Evolutionary conservation across 768 basidiomycete genomes (phyloP).

Genomic region (Agaricus sinodeliciosus): DNA sequence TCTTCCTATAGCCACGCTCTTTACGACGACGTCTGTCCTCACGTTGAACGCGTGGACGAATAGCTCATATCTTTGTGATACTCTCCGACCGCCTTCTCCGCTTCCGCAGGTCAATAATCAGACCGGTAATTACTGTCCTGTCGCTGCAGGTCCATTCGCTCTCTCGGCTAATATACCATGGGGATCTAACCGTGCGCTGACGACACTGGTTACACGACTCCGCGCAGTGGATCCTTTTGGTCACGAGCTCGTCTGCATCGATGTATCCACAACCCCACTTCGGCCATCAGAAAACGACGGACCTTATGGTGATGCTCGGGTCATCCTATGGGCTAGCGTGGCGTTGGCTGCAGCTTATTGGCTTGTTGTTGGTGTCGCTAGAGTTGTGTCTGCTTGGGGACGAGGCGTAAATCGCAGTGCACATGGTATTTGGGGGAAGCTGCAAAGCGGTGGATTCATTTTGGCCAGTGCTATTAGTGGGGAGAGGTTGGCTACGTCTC

Average conservation of each 20-base stretch:
- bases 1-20: constrained; percentile 66
- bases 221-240: constrained; percentile 86
- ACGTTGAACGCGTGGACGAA: constrained; percentile 71
- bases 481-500: constrained; percentile 77
- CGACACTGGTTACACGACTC: constrained; percentile 78
- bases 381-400: constrained; percentile 81
- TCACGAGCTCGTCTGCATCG: constrained; percentile 77
- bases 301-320: constrained; percentile 57
- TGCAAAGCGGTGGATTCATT: constrained; percentile 83
- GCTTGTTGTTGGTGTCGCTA: constrained; percentile 71
- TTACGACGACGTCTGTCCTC: constrained; percentile 74
- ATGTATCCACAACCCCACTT: constrained; percentile 73
- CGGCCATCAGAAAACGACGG: constrained; percentile 30
- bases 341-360: constrained; percentile 75
- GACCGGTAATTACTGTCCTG: constrained; percentile 61
- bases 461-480: constrained; percentile 91
- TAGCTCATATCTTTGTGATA: constrained; percentile 68
- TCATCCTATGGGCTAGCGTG: constrained; percentile 72
- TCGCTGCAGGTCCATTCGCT: constrained; percentile 73
- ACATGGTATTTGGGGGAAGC: constrained; percentile 58
- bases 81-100: constrained; percentile 74
- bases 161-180: constrained; percentile 72
- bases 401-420: constrained; percentile 58
- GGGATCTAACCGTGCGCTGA: constrained; percentile 59
- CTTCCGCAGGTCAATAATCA: constrained; percentile 40